Evolutionary conservation across 768 basidiomycete species (phyloP), one percentile per base, ranked within the genome.

Genomic region (Psilocybe sp.): DNA sequence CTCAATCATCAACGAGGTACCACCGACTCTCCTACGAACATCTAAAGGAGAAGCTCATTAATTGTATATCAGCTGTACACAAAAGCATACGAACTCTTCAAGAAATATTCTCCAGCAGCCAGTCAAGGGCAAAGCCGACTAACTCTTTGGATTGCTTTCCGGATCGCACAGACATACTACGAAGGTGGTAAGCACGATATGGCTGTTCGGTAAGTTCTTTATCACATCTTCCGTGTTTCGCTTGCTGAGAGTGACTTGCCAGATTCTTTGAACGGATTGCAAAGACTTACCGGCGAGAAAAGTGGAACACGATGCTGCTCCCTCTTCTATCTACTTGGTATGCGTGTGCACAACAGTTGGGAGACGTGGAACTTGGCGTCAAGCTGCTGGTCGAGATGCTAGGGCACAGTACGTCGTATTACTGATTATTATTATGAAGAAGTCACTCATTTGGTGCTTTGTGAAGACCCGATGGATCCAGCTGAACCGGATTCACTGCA

Each of bases 181-280:
- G 76, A 84, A 12, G 82, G 87, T 2, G 83, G 82, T 0, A 91
- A 94, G 61, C 87, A 85, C 59, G 92, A 94, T 47, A 80, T 92
- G 78, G 93, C 93, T 10, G 80, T 95, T 61, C 81, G 87, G 91
- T 93, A 50, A 40, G 77, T 67, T 9, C n/a, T 16, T 2, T n/a
- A 14, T 20, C 6, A 33, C 38, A 1, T 38, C 15, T 16, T 34
- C 16, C 19, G 18, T 39, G 12, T 4, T 36, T 31, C 3, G 15
- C 38, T 37, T 42, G n/a, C n/a, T 31, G 23, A 49, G n/a, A 45
- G 34, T 39, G n/a, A 4, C n/a, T 19, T 35, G 5, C 13, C 54
- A 95, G 91, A 41, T 98, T 96, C 69, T 92, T 93, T 64, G 95
- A 96, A 62, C 84, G 94, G 12, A 96, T 98, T 51, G 86, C 89